Base-by-base conservation (phyloP, 2,329 filamentous ascomycete genomes). In the Aspergillus sp. region DNA sequence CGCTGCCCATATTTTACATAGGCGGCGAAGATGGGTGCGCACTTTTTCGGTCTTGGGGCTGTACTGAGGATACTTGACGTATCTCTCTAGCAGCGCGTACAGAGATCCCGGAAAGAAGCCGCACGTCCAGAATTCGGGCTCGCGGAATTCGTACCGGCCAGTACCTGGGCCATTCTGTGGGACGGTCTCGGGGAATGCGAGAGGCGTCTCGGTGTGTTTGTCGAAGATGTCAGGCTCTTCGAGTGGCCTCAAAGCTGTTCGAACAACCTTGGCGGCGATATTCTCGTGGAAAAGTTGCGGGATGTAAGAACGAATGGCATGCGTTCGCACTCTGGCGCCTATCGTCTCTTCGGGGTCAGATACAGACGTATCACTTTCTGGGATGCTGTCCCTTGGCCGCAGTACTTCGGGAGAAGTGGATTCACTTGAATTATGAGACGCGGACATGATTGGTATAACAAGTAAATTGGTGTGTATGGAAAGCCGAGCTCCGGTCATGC, bases 101-200 rank as follows among this genome's bases (percentile, higher is more conserved):
- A 56, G 14, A 36, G 26, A 49, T 3, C 59, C 57, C 2, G 60
- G 60, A 19, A 62, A 64, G 46, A 63, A 62, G 14, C 61, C 60
- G 17, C 56, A 62, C 5, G 60, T 64, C 61, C 61, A 63, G 43
- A 62, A 63, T 7, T 57, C 47, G n/a, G 57, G 52, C 10, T 58
- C 53, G 3, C 49, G 30, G 26, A 52, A 52, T n/a, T 52, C 36
- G 19, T 58, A 59, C n/a, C 26, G 32, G 6, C 51, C 56, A 4
- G 54, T 44, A 13, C 41, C 50, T n/a, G 45, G 40, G 3, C 59
- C 59, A 20, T 48, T 38, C 26, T 58, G 50, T 4, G 55, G 55
- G 8, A 61, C 54, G 3, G 38, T 50, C 22, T 53, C 51, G 17
- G 51, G 51, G 8, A 43, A 52, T n/a, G 42, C 24, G 4, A 53